Evolutionary conservation across 2,329 filamentous ascomycete genomes (phyloP).

Genomic region (Nectriaceae sp.): DNA sequence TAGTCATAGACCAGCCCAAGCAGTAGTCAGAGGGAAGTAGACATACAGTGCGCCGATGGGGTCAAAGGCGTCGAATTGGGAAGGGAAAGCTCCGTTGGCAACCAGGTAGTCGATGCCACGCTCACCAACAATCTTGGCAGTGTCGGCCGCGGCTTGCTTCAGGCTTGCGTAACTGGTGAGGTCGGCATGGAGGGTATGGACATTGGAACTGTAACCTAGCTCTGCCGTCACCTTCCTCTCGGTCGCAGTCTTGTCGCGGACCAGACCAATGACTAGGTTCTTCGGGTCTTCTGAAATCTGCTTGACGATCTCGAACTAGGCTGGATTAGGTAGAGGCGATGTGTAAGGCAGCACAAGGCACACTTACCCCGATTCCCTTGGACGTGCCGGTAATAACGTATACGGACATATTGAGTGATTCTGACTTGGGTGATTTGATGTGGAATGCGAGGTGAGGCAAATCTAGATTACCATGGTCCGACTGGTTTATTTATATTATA

Average conservation of each 20-base stretch:
- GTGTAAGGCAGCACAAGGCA: too few relatives aligned
- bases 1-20: background rate
- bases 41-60: constrained; percentile 29
- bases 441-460: background rate
- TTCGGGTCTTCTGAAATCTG: constrained; percentile 43
- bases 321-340: background rate
- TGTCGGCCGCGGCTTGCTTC: constrained; percentile 29
- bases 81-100: constrained; percentile 47
- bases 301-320: constrained; percentile 51
- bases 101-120: constrained; percentile 50
- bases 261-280: constrained; percentile 50
- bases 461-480: background rate
- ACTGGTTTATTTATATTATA: background rate
- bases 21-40: background rate
- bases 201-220: constrained; percentile 39
- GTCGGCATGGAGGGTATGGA: constrained; percentile 49
- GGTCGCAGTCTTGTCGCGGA: constrained; percentile 46
- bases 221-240: constrained; percentile 46
- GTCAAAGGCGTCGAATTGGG: constrained; percentile 29
- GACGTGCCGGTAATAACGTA: constrained; percentile 22
- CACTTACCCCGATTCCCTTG: constrained; percentile 19
- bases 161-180: constrained; percentile 41
- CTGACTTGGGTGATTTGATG: background rate
- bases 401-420: constrained; percentile 8
- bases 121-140: constrained; percentile 34